phyloP scores from a whole-genome alignment of 257 asterid species.

The Coffea eugenioides region DNA sequence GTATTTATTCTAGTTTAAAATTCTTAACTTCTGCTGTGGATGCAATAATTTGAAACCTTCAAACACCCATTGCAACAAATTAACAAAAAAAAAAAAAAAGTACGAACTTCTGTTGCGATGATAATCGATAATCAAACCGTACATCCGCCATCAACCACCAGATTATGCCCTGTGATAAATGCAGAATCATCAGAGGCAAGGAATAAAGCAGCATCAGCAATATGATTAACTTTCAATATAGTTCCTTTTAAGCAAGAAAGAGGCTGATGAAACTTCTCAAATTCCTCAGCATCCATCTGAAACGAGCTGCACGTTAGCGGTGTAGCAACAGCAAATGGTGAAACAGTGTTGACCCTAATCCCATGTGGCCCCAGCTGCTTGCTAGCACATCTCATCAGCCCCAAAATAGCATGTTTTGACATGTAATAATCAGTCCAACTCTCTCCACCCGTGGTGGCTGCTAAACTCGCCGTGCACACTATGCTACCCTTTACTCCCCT shows the following conservation, averaged over 20 bases:
- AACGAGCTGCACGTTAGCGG: not conserved
- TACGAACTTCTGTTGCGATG: too few relatives aligned
- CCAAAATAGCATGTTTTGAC: conserved; percentile 34
- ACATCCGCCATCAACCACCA: too few relatives aligned
- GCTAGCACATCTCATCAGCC: conserved; percentile 25
- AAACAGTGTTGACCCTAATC: not conserved
- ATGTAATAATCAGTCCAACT: conserved; percentile 9
- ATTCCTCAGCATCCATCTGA: not conserved
- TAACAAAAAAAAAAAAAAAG: too few relatives aligned
- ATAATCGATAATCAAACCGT: too few relatives aligned
- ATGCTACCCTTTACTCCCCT: conserved; percentile 19
- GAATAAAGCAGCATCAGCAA: not conserved
- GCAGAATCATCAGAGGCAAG: not conserved
- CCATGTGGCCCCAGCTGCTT: not conserved
- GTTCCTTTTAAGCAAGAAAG: not conserved
- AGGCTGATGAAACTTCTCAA: not conserved
- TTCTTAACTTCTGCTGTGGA: too few relatives aligned
- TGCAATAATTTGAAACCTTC: too few relatives aligned
- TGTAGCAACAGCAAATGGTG: not conserved
- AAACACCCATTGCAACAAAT: too few relatives aligned
- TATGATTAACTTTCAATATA: not conserved
- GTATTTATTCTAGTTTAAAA: too few relatives aligned
- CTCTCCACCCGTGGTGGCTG: conserved; percentile 3
- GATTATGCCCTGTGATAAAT: too few relatives aligned
- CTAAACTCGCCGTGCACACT: conserved; percentile 21